A percentile compares a stretch with the other conserved stretches of the same genome.
These are phyloP conservation scores for Pythium volutum DNA, from an alignment of 352 stramenopile genomes.

Conservation along the genomic window DNA sequence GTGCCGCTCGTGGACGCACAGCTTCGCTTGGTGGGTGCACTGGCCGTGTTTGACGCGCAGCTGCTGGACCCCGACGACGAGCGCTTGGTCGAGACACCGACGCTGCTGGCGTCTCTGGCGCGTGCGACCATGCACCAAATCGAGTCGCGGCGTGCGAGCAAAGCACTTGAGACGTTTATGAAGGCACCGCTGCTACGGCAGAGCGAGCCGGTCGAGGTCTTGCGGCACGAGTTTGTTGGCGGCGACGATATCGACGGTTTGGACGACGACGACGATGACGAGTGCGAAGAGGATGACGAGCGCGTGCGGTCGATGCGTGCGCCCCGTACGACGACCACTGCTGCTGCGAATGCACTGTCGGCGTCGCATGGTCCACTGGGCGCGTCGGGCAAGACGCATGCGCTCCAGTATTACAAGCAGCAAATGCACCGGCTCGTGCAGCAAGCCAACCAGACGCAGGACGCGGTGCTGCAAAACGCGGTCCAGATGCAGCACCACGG, in stretches of 20 bases:
- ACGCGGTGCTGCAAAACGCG: constrained; percentile 50
- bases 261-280: constrained; percentile 16
- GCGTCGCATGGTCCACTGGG: constrained; percentile 1
- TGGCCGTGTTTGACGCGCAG: constrained; percentile 63
- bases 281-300: constrained; percentile 11
- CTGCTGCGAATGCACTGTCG: neutral
- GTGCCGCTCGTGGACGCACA: constrained; percentile 52
- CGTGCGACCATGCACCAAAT: constrained; percentile 35
- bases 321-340: neutral
- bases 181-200: constrained; percentile 44
- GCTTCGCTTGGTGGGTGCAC: constrained; percentile 44
- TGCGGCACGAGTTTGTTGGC: neutral
- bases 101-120: constrained; percentile 36
- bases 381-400: constrained; percentile 9
- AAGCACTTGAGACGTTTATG: constrained; percentile 55
- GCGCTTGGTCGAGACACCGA: constrained; percentile 31
- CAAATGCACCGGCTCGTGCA: constrained; percentile 71
- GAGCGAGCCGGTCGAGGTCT: constrained; percentile 34
- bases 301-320: constrained; percentile 4
- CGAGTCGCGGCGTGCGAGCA: constrained; percentile 41
- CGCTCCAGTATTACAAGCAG: constrained; percentile 48
- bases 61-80: constrained; percentile 39
- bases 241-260: constrained; percentile 19
- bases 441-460: constrained; percentile 68
- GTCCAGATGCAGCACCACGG: constrained; percentile 18